These are phyloP conservation scores for Epichloe brachyelytri DNA, from an alignment of 2,329 filamentous ascomycete genomes.

Conservation along the genomic window DNA sequence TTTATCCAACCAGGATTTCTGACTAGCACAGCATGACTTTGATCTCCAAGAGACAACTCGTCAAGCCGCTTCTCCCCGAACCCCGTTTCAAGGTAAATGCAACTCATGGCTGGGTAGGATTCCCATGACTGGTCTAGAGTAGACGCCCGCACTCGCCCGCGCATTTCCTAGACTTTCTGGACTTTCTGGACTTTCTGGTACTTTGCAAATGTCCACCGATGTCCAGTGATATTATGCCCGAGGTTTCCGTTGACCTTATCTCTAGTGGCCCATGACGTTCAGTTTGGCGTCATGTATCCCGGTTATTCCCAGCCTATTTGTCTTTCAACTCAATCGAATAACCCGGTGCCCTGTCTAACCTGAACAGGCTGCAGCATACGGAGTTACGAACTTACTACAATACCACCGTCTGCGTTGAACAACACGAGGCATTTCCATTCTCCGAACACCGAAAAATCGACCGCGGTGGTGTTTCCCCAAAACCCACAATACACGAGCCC, in stretches of 20 bases:
- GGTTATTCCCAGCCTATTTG: neutral
- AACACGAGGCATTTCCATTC: neutral
- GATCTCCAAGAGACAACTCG: neutral
- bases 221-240: too few species aligned
- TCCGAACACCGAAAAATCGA: neutral
- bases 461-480: neutral
- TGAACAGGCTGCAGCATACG: neutral
- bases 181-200: too few species aligned
- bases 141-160: neutral
- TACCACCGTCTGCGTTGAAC: neutral
- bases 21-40: too few species aligned
- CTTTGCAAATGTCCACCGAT: too few species aligned
- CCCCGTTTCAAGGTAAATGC: neutral
- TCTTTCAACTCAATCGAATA: neutral
- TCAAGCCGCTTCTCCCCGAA: neutral
- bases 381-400: neutral
- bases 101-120: too few species aligned
- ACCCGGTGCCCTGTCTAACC: neutral
- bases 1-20: neutral
- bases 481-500: neutral
- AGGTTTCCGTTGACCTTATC: conserved; percentile 1
- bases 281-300: conserved; percentile 1
- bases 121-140: too few species aligned
- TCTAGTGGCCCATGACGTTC: neutral
- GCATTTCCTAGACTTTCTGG: neutral